Base-by-base conservation (phyloP, 2,329 filamentous ascomycete genomes). In the Incumbomyces delicatus region DNA sequence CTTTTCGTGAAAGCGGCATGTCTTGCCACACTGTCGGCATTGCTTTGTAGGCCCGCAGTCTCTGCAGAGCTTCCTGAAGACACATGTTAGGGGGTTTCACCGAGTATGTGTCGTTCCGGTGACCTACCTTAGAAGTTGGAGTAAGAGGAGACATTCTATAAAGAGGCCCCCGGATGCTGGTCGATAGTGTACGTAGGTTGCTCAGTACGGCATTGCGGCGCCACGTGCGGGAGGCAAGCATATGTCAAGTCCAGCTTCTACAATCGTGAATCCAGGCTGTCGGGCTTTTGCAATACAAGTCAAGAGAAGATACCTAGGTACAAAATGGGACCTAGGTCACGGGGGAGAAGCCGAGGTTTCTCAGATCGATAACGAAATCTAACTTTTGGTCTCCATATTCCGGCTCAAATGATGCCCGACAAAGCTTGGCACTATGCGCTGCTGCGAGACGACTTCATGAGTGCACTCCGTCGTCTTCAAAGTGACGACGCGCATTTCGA, bases 1-100 rank as follows among this genome's bases (percentile, higher is more conserved):
- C 90, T 54, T 88, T 80, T 51, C 86, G 78, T 12, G 68, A 71
- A 7, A 80, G 59, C 1, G 78, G 78, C 35, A 78, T 72, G 41
- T 69, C 66, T 53, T 71, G 66, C 64, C 77, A 82, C 51, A 68
- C 70, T 6, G 77, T 78, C 7, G 74, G 69, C 34, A 76, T 76
- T n/a, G 77, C 68, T 12, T 65, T 62, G 57, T 78, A 82, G 31
- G 67, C 61, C 55, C 76, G 69, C 20, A 82, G 65, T 46, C 77
- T 72, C 35, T 73, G 67, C 57, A 82, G 68, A 33, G 77, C 78
- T 57, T 62, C 60, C 69, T 72, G 52, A 29, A 14, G 13, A 17
- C 5, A n/a, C 14, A 29, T 34, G 14, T 35, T 43, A 32, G 39
- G 29, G 49, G 31, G 37, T 40, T 1, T 13, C 17, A 11, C n/a